Base-by-base conservation (phyloP, 306 rosid genomes). In the Myrica gale region DNA sequence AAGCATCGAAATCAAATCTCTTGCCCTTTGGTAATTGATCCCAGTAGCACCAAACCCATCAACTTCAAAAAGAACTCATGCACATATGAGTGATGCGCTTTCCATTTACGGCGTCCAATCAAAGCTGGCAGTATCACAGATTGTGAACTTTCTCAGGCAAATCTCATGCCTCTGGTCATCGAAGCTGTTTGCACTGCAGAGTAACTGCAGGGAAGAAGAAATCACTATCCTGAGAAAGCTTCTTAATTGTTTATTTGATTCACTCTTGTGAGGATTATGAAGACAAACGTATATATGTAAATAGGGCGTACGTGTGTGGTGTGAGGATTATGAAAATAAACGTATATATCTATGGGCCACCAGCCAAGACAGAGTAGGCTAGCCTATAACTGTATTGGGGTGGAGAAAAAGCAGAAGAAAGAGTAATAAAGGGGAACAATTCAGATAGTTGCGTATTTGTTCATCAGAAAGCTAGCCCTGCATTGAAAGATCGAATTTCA, bases 61-160 rank as follows among this genome's bases (percentile, higher is more conserved):
- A 82, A 79, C 83, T 88, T 96, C 91, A 89, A 80, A 6, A 71
- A 80, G 85, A 84, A 75, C 26, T 76, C 97, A 43, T 92, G 97
- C 91, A 79, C 92, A 15, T n/a, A n/a, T 63, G 79, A 83, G 0
- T 92, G 83, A 82, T 79, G 20, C 7, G 45, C 23, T 21, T 13
- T 62, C 44, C 12, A 62, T 62, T 37, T 17, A 13, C 26, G 9
- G 48, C 57, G 56, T 56, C 68, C 6, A 6, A 37, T 63, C 21
- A 39, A 39, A 37, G 46, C 69, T 37, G 39, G 69, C 69, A 62
- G 68, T 62, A 19, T 6, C 21, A 42, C 50, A 11, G 16, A 41
- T 47, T 13, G 12, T 39, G 69, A 20, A 15, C 47, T 63, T 37
- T 63, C 43, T 16, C 69, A 5, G 46, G 19, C 46, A 15, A 62